Conservation (phyloP, 1,284 basidiomycete species). For the Volvariella volvacea region DNA sequence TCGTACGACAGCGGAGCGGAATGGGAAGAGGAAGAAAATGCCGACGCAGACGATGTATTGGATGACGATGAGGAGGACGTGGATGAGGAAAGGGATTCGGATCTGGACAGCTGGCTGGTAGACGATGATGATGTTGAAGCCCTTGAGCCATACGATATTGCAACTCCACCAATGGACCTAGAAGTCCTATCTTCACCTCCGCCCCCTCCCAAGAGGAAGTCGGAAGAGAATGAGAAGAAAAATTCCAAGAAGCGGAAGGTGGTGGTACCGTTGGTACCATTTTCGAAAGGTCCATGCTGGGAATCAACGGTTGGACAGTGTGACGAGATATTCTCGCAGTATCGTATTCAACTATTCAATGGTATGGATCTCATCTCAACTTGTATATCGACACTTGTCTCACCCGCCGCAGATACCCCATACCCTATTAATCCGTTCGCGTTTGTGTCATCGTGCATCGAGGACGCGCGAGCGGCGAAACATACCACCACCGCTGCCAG, state of each 20-base stretch:
- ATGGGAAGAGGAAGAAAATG: slow-evolving; percentile 74
- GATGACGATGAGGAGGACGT: slow-evolving; percentile 65
- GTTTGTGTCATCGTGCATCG: slow-evolving; percentile 47
- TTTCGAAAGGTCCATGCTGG: slow-evolving; percentile 72
- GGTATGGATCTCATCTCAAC: slow-evolving; percentile 39
- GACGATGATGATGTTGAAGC: slow-evolving; percentile 61
- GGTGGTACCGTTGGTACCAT: slow-evolving; percentile 69
- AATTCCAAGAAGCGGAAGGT: slow-evolving; percentile 63
- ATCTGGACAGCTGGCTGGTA: slow-evolving; percentile 70
- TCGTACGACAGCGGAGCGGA: slow-evolving; percentile 81
- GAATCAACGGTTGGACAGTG: slow-evolving; percentile 58
- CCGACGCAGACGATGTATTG: slow-evolving; percentile 66
- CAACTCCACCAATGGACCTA: slow-evolving; percentile 30
- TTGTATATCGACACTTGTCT: slow-evolving; percentile 1
- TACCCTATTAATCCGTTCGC: slow-evolving; percentile 74
- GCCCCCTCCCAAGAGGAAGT: slow-evolving; percentile 44
- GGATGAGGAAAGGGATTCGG: slow-evolving; percentile 61
- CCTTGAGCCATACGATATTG: slow-evolving; percentile 32
- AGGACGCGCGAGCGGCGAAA: slow-evolving; percentile 26
- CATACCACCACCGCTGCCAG: slow-evolving; percentile 14
- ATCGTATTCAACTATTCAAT: slow-evolving; percentile 73
- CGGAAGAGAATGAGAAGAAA: slow-evolving; percentile 37
- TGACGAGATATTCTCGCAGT: slow-evolving; percentile 59
- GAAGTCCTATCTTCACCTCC: slow-evolving; percentile 28
- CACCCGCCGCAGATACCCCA: slow-evolving; percentile 49